phyloP scores from a whole-genome alignment of 2,329 filamentous ascomycete species.

The Periconia sp. region DNA sequence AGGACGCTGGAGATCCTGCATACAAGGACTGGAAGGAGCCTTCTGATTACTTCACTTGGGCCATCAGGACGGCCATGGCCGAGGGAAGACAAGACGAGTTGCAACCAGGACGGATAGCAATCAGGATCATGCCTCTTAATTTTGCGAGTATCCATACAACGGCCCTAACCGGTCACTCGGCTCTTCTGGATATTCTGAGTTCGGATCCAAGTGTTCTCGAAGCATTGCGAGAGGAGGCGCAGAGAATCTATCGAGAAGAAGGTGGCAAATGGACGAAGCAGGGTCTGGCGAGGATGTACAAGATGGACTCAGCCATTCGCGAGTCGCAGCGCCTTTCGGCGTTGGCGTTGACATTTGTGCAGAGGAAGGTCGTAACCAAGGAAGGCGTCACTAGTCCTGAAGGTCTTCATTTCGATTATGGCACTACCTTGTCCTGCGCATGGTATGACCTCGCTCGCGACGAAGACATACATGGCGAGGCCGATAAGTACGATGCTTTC shows the following conservation, averaged over 20 bases:
- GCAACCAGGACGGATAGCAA: constrained; percentile 56
- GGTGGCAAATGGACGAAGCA: constrained; percentile 56
- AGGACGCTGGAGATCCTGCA: constrained; percentile 49
- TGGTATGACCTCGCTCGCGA: constrained; percentile 27
- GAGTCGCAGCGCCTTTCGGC: constrained; percentile 60
- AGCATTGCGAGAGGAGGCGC: constrained; percentile 53
- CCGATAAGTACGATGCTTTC: constrained; percentile 29
- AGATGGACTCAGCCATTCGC: constrained; percentile 60
- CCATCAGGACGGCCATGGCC: constrained; percentile 57
- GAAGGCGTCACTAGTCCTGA: constrained; percentile 88
- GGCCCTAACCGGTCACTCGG: constrained; percentile 56
- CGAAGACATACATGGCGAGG: constrained; percentile 17
- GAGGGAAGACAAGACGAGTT: constrained; percentile 55
- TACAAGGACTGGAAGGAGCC: constrained; percentile 53
- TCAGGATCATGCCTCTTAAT: constrained; percentile 61
- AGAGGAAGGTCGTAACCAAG: constrained; percentile 60
- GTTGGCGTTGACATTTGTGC: constrained; percentile 55
- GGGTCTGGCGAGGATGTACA: constrained; percentile 51
- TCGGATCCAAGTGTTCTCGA: constrained; percentile 21
- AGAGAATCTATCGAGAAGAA: constrained; percentile 41
- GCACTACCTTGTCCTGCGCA: constrained; percentile 23
- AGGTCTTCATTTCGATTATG: constrained; percentile 28
- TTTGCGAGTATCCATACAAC: constrained; percentile 67
- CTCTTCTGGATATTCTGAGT: constrained; percentile 30
- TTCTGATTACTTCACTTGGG: constrained; percentile 66